These are phyloP conservation scores for Heterotrichella gracilis DNA, from an alignment of 352 stramenopile species.

Conservation along the genomic window DNA sequence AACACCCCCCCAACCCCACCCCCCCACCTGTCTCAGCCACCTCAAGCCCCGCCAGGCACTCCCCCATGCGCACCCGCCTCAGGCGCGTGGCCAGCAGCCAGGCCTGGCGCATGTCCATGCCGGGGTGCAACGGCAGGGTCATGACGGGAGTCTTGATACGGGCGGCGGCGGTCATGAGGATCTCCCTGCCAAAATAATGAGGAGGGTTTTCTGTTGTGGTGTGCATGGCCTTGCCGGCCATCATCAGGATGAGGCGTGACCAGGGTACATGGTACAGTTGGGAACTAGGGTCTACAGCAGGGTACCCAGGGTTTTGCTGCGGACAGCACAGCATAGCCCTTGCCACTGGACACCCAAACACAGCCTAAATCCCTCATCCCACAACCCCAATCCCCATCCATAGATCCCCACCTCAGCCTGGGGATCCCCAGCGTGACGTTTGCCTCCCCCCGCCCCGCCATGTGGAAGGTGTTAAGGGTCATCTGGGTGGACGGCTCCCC, in stretches of 20 bases:
- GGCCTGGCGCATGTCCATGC: slow-evolving; percentile 23
- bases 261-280: too few relatives aligned
- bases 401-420: slow-evolving; percentile 51
- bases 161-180: slow-evolving; percentile 96
- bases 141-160: slow-evolving; percentile 94
- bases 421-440: slow-evolving; percentile 98
- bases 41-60: background rate
- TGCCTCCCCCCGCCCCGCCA: slow-evolving; percentile 80
- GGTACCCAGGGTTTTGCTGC: too few relatives aligned
- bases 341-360: too few relatives aligned
- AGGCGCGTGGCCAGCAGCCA: background rate
- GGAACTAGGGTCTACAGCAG: too few relatives aligned
- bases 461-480: slow-evolving; percentile 99
- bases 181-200: too few relatives aligned
- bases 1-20: background rate
- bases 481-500: slow-evolving; percentile 99
- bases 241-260: too few relatives aligned
- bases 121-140: slow-evolving; percentile 47
- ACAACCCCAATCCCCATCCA: too few relatives aligned
- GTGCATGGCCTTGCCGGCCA: too few relatives aligned
- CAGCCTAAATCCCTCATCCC: too few relatives aligned
- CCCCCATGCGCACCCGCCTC: background rate
- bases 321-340: too few relatives aligned
- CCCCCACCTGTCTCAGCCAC: background rate
- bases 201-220: too few relatives aligned